These are phyloP conservation scores for Aspergillus pseudoterreus DNA, from an alignment of 2,329 filamentous ascomycete genomes.

Conservation along the genomic window DNA sequence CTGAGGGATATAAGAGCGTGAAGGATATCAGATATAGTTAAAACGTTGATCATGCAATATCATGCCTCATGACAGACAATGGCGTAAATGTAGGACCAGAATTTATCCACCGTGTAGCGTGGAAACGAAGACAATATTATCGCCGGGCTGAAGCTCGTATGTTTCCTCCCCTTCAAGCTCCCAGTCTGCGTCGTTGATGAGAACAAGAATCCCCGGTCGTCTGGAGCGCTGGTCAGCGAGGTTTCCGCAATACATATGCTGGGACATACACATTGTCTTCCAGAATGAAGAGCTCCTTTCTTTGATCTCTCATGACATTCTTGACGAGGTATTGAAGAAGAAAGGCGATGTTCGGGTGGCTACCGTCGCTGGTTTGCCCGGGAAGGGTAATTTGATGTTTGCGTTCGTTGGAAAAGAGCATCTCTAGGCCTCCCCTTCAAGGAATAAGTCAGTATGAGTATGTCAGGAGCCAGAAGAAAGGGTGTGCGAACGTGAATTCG, in stretches of 20 bases:
- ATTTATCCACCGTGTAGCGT: slow-evolving; percentile 84
- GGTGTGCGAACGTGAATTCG: slow-evolving; percentile 64
- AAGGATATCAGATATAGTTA: background rate
- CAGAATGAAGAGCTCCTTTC: slow-evolving; percentile 85
- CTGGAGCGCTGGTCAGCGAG: slow-evolving; percentile 44
- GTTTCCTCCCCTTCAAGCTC: slow-evolving; percentile 92
- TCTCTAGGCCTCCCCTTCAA: slow-evolving; percentile 80
- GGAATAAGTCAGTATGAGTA: slow-evolving; percentile 2
- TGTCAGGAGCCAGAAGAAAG: background rate
- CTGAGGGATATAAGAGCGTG: slow-evolving; percentile 2
- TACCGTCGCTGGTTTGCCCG: slow-evolving; percentile 55
- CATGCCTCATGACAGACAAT: background rate
- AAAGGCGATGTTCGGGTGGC: slow-evolving; percentile 65
- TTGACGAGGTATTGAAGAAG: slow-evolving; percentile 77
- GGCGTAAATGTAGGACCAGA: background rate
- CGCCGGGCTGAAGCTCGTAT: slow-evolving; percentile 75
- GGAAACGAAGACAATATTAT: slow-evolving; percentile 93
- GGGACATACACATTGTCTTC: slow-evolving; percentile 77
- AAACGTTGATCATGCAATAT: background rate
- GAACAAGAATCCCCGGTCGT: slow-evolving; percentile 87
- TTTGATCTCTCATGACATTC: slow-evolving; percentile 76
- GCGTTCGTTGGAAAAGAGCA: slow-evolving; percentile 82
- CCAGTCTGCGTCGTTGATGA: slow-evolving; percentile 98
- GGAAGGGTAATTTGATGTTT: slow-evolving; percentile 70
- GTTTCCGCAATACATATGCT: background rate